phyloP scores from a whole-genome alignment of 1,284 basidiomycete genomes.

The Ganoderma sp. region DNA sequence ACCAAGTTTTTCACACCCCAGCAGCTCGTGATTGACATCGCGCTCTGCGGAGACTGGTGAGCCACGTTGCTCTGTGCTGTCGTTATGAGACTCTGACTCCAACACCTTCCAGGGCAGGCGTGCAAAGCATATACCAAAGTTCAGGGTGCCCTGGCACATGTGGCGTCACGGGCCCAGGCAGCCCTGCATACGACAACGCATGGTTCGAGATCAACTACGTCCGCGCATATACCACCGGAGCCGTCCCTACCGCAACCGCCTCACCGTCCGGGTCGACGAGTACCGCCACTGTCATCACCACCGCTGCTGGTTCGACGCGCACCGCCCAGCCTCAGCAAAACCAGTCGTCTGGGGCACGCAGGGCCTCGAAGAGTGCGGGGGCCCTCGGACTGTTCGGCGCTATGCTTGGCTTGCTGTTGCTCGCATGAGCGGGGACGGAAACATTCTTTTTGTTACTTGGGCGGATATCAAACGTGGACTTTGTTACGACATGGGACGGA shows the following conservation, averaged over 20 bases:
- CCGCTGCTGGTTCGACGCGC: not conserved
- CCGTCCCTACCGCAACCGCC: constrained; percentile 14
- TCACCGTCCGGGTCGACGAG: not conserved
- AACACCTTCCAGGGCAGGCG: constrained; percentile 51
- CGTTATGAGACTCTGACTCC: no score
- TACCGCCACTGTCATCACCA: constrained; percentile 15
- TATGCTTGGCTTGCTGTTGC: constrained; percentile 10
- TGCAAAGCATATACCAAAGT: constrained; percentile 47
- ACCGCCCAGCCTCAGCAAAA: constrained; percentile 7
- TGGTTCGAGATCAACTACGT: constrained; percentile 61
- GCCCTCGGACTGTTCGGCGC: constrained; percentile 8
- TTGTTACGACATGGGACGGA: not conserved
- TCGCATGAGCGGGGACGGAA: not conserved
- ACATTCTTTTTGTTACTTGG: not conserved
- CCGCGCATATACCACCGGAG: constrained; percentile 48
- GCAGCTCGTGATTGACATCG: constrained; percentile 61
- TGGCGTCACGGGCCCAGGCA: constrained; percentile 60
- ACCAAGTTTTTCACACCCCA: constrained; percentile 57
- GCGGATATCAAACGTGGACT: not conserved
- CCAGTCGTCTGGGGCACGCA: constrained; percentile 2
- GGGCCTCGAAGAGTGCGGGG: not conserved
- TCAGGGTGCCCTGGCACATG: constrained; percentile 50
- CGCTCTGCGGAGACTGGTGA: constrained; percentile 62
- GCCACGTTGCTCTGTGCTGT: constrained; percentile 19
- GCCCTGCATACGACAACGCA: constrained; percentile 59